Percentiles rank a stretch among this genome's conserved stretches.
These are phyloP conservation scores for Wickerhamomyces chaumierensis DNA, from an alignment of 805 yeast genomes.

Conservation along the genomic window DNA sequence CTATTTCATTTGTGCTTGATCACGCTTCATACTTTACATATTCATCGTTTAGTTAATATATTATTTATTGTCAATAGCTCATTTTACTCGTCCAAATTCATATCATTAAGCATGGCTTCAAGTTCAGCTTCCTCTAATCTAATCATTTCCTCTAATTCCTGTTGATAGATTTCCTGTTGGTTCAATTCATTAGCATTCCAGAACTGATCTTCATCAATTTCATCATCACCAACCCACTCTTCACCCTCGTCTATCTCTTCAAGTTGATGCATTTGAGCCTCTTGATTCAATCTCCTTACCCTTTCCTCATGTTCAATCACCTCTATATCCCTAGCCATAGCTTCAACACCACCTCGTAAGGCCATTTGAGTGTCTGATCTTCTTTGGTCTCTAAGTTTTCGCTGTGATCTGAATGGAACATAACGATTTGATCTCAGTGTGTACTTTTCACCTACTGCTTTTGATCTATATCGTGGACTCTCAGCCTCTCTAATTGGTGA, in stretches of 20 bases:
- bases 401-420: constrained; percentile 9
- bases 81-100: background rate
- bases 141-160: constrained; percentile 9
- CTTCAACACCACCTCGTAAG: constrained; percentile 13
- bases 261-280: constrained; percentile 6
- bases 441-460: constrained; percentile 11
- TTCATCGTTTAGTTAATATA: background rate
- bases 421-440: constrained; percentile 12
- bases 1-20: too few relatives aligned
- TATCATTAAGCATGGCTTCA: constrained; percentile 6
- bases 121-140: constrained; percentile 8
- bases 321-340: constrained; percentile 12
- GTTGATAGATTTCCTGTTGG: background rate
- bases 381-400: constrained; percentile 5
- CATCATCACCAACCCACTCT: constrained; percentile 9
- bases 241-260: constrained; percentile 3
- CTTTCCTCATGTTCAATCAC: constrained; percentile 5
- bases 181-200: background rate
- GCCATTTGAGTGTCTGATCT: constrained; percentile 8
- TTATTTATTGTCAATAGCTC: constrained; percentile 23
- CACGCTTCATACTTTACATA: background rate
- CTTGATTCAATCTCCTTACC: constrained; percentile 1
- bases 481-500: background rate
- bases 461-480: constrained; percentile 1
- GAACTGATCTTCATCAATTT: background rate